Base-by-base conservation (phyloP, 202 grass and related monocot genomes). In the Hordeum pubiflorum region DNA sequence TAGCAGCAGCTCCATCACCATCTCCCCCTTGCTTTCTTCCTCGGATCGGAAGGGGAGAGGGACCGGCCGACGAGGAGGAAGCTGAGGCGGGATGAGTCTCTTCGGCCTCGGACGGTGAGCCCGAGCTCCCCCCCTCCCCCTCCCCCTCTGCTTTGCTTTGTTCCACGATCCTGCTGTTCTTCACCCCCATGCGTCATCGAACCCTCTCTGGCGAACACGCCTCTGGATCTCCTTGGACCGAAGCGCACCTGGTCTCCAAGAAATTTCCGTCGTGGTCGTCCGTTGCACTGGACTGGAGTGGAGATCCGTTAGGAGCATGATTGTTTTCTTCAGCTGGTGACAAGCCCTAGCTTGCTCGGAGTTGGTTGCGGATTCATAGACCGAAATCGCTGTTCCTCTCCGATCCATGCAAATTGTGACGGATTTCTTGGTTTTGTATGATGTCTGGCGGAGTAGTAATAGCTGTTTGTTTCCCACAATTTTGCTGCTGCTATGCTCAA, bases 71-170 rank as follows among this genome's bases (percentile, higher is more conserved):
- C 75, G 37, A 24, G 43, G 20, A 56, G 41, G 18, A 8, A 3
- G 31, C 14, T 58, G 85, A 26, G 59, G 69, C 66, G 68, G 59
- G 64, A 98, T 98, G 95, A 98, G 95, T 84, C 95, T 98, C 90
- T 98, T 98, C 81, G 95, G 95, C 21, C 90, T 98, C 76, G 92
- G 95, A 40, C 90, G 95, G 95, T 97, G 57, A 89, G 87, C 62
- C 0, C 63, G 8, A 79, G 63, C 62, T 48, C 38, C 39, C 58
- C 12, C 81, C 4, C 2, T 15, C 7, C 46, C 2, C 39, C 32
- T 18, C 3, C 44, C 23, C 22, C 29, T 75, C 17, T 46, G 61
- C 75, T 70, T 38, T 17, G 11, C 20, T 11, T 38, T 44, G 8
- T n/a, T n/a, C 43, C 24, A 32, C 43, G 24, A 72, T 32, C 69